These are phyloP conservation scores for Grosmannia penicillata DNA, from an alignment of 2,329 filamentous ascomycete species.

Conservation along the genomic window DNA sequence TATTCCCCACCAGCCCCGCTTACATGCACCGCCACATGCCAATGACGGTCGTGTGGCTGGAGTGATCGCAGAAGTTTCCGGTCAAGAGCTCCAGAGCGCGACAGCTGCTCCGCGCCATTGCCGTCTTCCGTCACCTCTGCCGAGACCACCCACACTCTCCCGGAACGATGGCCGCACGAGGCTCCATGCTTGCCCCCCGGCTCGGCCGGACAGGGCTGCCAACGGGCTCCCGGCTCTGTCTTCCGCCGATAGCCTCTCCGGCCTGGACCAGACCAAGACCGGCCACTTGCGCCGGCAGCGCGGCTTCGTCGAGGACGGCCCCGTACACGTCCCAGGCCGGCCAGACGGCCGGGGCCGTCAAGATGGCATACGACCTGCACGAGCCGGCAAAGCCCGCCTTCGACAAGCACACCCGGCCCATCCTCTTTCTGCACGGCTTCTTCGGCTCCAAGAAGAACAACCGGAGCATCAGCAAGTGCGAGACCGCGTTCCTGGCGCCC, in stretches of 20 bases:
- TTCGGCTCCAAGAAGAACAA: conserved; percentile 97
- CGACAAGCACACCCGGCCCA: conserved; percentile 38
- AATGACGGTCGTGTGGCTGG: too few species aligned
- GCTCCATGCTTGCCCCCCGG: background rate
- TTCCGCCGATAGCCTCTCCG: background rate
- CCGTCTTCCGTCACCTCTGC: too few species aligned
- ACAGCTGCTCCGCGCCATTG: too few species aligned
- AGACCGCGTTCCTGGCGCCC: too few species aligned
- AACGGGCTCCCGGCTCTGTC: background rate
- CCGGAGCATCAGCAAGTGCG: conserved; percentile 83
- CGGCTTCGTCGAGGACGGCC: conserved; percentile 1
- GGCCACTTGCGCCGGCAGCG: background rate
- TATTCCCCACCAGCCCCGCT: too few species aligned
- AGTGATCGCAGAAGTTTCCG: too few species aligned
- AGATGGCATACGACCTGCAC: conserved; percentile 53
- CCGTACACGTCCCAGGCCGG: too few species aligned
- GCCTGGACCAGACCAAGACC: background rate
- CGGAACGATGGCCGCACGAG: background rate
- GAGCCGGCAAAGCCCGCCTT: conserved; percentile 33
- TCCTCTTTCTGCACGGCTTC: conserved; percentile 81
- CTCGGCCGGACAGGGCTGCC: background rate
- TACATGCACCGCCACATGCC: too few species aligned
- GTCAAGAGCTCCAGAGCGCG: too few species aligned
- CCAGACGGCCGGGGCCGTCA: conserved; percentile 10
- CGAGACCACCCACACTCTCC: too few species aligned